These are phyloP conservation scores for Oxytropis ochrocephala DNA, from an alignment of 306 rosid genomes.

Conservation along the genomic window DNA sequence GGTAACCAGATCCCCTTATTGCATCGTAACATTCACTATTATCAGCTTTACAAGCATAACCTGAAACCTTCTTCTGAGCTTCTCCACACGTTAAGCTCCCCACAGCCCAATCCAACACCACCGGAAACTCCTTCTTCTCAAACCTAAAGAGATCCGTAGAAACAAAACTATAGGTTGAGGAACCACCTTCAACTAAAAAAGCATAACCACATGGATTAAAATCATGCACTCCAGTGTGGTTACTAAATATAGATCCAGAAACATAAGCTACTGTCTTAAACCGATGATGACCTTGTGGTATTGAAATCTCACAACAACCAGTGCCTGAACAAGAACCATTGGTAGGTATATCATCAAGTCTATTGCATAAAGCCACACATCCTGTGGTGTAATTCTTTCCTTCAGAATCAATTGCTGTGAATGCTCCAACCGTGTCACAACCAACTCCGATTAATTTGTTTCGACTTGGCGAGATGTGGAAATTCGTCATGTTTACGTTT, in stretches of 20 bases:
- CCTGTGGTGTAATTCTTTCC: not conserved
- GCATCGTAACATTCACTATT: not conserved
- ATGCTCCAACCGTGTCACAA: slow-evolving; percentile 4
- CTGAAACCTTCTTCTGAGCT: not conserved
- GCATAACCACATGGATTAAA: slow-evolving; percentile 33
- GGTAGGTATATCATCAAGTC: not conserved
- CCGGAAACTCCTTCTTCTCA: not conserved
- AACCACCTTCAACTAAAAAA: slow-evolving; percentile 10
- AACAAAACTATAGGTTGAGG: slow-evolving; percentile 17
- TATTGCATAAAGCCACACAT: slow-evolving; percentile 5
- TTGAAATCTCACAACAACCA: slow-evolving; percentile 32
- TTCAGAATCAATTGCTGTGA: accelerated
- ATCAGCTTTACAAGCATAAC: not conserved
- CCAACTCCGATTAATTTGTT: slow-evolving; percentile 28
- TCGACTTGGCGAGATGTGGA: slow-evolving; percentile 13
- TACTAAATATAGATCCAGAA: not conserved
- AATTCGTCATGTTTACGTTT: not conserved
- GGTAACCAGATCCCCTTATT: slow-evolving; percentile 9
- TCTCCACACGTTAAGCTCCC: slow-evolving; percentile 9
- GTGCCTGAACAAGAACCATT: slow-evolving; percentile 23
- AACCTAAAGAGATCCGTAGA: not conserved
- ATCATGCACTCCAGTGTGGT: accelerated
- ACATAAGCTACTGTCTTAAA: not conserved
- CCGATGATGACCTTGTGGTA: too few relatives aligned
- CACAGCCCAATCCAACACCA: slow-evolving; percentile 36